Conservation (phyloP, 1,284 basidiomycete genomes). For the Naganishia sp. region DNA sequence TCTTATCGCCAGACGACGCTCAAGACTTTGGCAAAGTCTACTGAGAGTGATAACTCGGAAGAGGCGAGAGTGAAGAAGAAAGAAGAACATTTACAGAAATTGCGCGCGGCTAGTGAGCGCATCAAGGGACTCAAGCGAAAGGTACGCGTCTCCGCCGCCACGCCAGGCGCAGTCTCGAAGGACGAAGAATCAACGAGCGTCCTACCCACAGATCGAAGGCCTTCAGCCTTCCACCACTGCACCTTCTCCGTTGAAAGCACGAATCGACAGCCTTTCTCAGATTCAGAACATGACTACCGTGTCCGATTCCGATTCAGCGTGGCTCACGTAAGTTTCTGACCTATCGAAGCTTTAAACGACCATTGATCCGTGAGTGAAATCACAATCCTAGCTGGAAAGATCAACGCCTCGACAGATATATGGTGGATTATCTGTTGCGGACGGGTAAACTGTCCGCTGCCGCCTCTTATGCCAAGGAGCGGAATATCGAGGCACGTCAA, state of each 20-base stretch:
- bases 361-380: not conserved
- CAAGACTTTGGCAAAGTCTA: constrained; percentile 2
- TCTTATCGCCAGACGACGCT: constrained; percentile 1
- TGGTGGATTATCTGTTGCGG: constrained; percentile 87
- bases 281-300: constrained; percentile 29
- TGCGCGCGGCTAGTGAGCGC: constrained; percentile 46
- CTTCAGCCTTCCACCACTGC: constrained; percentile 41
- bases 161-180: not conserved
- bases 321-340: constrained; percentile 22
- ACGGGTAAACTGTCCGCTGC: constrained; percentile 49
- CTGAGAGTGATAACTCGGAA: constrained; percentile 34
- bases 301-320: constrained; percentile 26
- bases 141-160: constrained; percentile 37
- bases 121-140: constrained; percentile 53
- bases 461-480: constrained; percentile 40
- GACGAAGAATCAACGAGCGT: not conserved
- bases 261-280: constrained; percentile 38
- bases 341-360: not conserved
- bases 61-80: constrained; percentile 36
- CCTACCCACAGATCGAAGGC: constrained; percentile 41
- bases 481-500: constrained; percentile 46
- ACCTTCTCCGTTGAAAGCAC: constrained; percentile 24
- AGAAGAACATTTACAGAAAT: constrained; percentile 36
- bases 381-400: constrained; percentile 64
- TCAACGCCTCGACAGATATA: constrained; percentile 79